Evolutionary conservation across 306 rosid genomes (phyloP).

Genomic region (Phaseolus lunatus): DNA sequence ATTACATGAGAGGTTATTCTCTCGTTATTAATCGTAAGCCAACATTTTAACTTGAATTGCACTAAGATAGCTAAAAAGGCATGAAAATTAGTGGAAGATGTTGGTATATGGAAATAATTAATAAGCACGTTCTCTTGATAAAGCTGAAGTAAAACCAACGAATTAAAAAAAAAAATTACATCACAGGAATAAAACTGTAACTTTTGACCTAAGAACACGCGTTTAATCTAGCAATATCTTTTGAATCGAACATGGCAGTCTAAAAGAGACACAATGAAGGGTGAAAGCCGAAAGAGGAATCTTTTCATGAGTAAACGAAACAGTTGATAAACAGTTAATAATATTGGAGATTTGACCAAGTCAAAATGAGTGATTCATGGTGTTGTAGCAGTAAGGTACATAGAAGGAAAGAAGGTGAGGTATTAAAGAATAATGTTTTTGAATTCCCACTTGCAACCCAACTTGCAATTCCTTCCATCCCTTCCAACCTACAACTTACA

Average conservation of each 20-base stretch:
- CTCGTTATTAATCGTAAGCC: no score
- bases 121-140: neutral
- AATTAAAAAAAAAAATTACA: neutral
- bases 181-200: neutral
- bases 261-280: neutral
- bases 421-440: conserved; percentile 42
- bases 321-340: neutral
- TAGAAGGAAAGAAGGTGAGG: conserved; percentile 21
- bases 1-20: no score
- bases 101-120: neutral
- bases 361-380: conserved; percentile 11
- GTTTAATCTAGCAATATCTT: neutral
- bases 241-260: neutral
- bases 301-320: conserved; percentile 15
- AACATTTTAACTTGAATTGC: no score
- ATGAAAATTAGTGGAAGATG: neutral
- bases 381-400: neutral
- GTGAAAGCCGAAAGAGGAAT: conserved; percentile 19
- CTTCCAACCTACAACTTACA: conserved; percentile 43
- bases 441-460: conserved; percentile 65
- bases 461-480: conserved; percentile 53
- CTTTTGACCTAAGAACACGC: neutral
- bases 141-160: neutral
- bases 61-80: neutral
- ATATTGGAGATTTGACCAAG: conserved; percentile 11